Evolutionary conservation across 768 basidiomycete species (phyloP), one percentile per base, ranked within the genome.

Genomic region (Lactifluus hygrophoroides): DNA sequence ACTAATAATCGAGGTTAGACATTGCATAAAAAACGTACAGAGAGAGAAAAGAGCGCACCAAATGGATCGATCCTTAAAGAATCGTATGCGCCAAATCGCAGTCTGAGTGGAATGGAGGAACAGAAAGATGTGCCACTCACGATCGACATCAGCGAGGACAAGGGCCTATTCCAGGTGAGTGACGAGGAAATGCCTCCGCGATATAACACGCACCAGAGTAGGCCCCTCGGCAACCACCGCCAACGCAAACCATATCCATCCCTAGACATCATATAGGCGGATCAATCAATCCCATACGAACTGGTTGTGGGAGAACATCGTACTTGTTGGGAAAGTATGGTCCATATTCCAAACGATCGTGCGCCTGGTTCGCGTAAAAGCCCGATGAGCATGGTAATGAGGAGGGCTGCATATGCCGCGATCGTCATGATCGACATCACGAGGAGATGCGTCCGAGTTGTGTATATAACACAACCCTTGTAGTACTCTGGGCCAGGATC

Each of bases 171-270:
- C 16, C 23, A 3, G 19, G 14, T 47, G 37, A 52, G 35, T 23
- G n/a, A 23, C 13, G 37, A 34, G 4, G 10, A 27, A 8, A 5
- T 11, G n/a, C 16, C 6, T 23, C 37, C 19, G 5, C 21, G 13
- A n/a, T n/a, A 37, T 3, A 0, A 11, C 21, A 53, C 57, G 16
- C 8, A 52, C 57, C n/a, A 58, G 51, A 34, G 51, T 40, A 34
- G 57, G 57, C 45, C 47, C 44, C 57, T 58, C 57, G 14, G 51
- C 57, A 1, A 8, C 57, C 13, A 58, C 51, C 0, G 57, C 57
- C 44, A 58, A 27, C 5, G 51, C 57, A 42, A 58, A 47, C 57
- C 57, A 58, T 34, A 34, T 40, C 51, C 57, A 58, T 27, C 57
- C 57, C 57, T 58, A 58, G 35, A 40, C 9, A 21, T 4, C 9